phyloP scores from a whole-genome alignment of 2,329 filamentous ascomycete species.

The Coniochaeta hoffmannii region DNA sequence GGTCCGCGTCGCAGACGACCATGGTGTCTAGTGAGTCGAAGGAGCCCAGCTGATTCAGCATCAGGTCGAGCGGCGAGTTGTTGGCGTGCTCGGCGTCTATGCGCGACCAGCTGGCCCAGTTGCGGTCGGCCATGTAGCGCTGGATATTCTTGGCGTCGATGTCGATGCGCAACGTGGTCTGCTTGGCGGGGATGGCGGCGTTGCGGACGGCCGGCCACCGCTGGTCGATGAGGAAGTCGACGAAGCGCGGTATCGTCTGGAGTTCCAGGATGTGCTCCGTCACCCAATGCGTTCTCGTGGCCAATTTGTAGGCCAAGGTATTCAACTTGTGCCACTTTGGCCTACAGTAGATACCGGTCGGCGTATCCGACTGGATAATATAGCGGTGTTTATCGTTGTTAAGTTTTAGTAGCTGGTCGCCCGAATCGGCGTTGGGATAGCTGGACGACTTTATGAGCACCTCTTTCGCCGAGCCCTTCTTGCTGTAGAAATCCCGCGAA shows the following conservation, averaged over 20 bases:
- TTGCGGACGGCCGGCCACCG: background rate
- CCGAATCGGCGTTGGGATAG: background rate
- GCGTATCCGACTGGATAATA: background rate
- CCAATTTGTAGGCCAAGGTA: background rate
- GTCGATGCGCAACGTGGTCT: background rate
- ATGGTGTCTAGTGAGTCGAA: background rate
- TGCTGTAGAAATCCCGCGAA: too few species aligned
- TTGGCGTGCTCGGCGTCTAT: background rate
- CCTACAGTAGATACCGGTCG: too few species aligned
- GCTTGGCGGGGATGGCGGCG: background rate
- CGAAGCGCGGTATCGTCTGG: background rate
- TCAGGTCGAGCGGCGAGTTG: background rate
- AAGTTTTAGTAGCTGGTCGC: background rate
- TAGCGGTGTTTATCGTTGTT: background rate
- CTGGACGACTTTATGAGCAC: background rate
- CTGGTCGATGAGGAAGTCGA: background rate
- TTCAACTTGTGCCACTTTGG: background rate
- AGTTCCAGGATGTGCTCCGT: slow-evolving; percentile 1
- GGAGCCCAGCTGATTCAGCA: background rate
- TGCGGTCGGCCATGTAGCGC: background rate
- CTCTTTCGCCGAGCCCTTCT: background rate
- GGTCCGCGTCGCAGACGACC: background rate
- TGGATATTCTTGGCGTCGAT: background rate
- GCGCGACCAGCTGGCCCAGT: background rate
- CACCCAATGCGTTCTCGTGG: background rate